A percentile compares a stretch with the other conserved stretches of the same genome.
These are phyloP conservation scores for Fusarium sp. DNA, from an alignment of 2,329 filamentous ascomycete genomes.

Conservation along the genomic window DNA sequence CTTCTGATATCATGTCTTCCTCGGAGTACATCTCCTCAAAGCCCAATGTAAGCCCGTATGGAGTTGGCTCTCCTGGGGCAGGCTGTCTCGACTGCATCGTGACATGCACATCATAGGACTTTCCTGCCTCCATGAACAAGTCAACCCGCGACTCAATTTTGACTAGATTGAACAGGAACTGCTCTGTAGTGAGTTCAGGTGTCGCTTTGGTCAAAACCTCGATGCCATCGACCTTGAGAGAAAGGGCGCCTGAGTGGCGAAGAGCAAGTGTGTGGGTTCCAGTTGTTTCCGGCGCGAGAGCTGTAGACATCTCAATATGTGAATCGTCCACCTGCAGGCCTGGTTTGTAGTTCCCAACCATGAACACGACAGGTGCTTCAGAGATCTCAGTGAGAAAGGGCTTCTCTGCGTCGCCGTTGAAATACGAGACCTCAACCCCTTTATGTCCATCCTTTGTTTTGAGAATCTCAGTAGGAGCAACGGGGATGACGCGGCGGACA, in stretches of 20 bases:
- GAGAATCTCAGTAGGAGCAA: fast-evolving
- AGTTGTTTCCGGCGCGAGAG: background rate
- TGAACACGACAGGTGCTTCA: background rate
- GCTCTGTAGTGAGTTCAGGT: background rate
- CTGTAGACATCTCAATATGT: background rate
- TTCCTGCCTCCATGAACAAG: fast-evolving
- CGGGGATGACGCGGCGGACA: background rate
- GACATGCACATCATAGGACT: too few relatives aligned
- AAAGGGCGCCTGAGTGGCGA: background rate
- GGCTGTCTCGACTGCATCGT: too few relatives aligned
- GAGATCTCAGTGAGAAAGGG: fast-evolving
- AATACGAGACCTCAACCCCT: background rate
- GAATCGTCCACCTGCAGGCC: background rate
- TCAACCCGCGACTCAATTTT: fast-evolving
- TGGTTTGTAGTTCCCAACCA: fast-evolving
- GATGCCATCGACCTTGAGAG: fast-evolving
- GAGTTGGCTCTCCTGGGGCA: too few relatives aligned
- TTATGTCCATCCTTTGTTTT: background rate
- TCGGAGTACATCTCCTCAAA: background rate
- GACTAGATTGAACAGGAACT: background rate
- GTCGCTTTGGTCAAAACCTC: background rate
- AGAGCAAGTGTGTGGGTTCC: background rate
- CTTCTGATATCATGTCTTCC: background rate
- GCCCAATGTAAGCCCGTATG: background rate
- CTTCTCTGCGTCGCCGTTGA: background rate